Evolutionary conservation across 768 basidiomycete genomes (phyloP), one percentile per base, ranked within the genome.

Genomic region (Leccinellum luteum): DNA sequence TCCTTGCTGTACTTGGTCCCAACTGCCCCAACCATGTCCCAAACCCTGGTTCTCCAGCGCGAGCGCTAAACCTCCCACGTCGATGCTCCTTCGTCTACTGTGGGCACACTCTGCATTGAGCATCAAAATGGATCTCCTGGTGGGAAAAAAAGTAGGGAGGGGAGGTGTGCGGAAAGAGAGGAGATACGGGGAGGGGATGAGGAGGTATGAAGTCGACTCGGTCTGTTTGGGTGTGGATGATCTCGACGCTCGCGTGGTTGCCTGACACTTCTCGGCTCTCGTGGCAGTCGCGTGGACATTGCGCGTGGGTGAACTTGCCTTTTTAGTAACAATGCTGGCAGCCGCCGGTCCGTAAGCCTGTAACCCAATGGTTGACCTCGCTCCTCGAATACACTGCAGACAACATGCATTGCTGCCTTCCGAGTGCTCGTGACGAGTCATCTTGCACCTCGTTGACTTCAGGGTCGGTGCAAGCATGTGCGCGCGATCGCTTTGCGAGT

Each of bases 41-140:
- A 82, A 76, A 44, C 82, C 83, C 48, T 72, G 76, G 62, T 82
- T 83, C 56, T 75, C 78, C 51, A 90, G 82, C 1, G 93, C 92
- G 50, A 93, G 85, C 56, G 87, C 85, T 57, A 98, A 81, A 31
- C 94, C 94, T 13, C 94, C 94, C 44, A 92, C 81, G 73, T 98
- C 94, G 55, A 94, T 92, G 69, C 90, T 94, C 48, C 90, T 78
- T 53, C 94, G 78, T 57, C 83, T 74, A 35, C 67, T 73, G 45
- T 70, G 68, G 48, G 57, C 49, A 30, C 53, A 62, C 34, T 71
- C 70, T 54, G 60, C 69, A 50, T 63, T 63, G 32, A 74, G 51
- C 72, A 73, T 73, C 50, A 44, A 60, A 6, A 35, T 0, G 27
- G 7, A 21, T 4, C 6, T 44, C 10, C 48, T 1, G 4, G 8